Evolutionary conservation across 306 rosid species (phyloP).

Genomic region (Prunus kanzakura): DNA sequence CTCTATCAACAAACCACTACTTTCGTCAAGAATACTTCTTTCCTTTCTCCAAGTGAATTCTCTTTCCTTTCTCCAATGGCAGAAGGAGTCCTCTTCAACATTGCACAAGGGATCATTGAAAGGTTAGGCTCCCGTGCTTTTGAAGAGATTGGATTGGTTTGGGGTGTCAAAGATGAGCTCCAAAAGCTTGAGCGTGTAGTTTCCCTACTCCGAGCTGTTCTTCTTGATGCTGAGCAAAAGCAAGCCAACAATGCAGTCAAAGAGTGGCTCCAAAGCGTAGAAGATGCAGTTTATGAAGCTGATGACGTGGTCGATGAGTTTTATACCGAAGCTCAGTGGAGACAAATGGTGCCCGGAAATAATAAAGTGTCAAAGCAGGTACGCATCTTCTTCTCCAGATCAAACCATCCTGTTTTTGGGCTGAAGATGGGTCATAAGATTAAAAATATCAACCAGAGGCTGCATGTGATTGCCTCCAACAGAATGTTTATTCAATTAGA

Average conservation of each 20-base stretch:
- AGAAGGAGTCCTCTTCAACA: too few species aligned
- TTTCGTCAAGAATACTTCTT: too few species aligned
- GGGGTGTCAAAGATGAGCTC: conserved; percentile 15
- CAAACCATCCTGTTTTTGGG: conserved; percentile 1
- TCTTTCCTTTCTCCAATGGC: neutral
- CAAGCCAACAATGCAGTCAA: neutral
- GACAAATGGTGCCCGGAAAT: neutral
- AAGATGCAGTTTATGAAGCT: conserved; percentile 10
- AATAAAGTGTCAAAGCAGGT: too few species aligned
- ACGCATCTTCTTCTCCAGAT: neutral
- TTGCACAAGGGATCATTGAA: too few species aligned
- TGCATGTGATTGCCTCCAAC: too few species aligned
- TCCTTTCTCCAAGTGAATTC: too few species aligned
- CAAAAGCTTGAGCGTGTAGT: neutral
- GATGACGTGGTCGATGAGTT: neutral
- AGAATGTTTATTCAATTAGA: too few species aligned
- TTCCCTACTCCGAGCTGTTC: conserved; percentile 3
- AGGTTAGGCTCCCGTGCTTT: neutral
- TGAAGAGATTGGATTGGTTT: neutral
- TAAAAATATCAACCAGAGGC: too few species aligned
- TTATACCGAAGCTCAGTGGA: conserved; percentile 10
- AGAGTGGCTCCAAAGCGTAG: neutral
- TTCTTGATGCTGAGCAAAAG: conserved; percentile 28
- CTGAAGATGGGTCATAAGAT: too few species aligned
- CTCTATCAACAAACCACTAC: too few species aligned